Base-by-base conservation (phyloP, 1,284 basidiomycete species). In the Mycena sp. region DNA sequence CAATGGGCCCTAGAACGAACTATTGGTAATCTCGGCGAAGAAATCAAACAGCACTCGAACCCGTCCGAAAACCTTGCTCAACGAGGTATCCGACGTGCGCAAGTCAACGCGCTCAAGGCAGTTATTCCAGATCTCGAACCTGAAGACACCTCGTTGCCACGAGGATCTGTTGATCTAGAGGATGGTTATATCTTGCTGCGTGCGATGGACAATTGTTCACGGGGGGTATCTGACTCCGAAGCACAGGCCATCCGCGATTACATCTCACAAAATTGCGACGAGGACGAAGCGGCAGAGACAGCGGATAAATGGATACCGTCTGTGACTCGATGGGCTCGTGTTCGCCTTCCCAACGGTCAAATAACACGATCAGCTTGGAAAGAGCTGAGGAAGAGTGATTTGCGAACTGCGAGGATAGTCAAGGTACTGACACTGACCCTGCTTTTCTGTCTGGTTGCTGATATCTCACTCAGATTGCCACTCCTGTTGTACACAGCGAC, bases 331-430 rank as follows among this genome's bases (percentile, higher is more conserved):
- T 78, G 74, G 75, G 74, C 72, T 21, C 62, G 69, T 1, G 48
- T 77, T 14, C 56, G 41, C 4, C 70, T 78, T 28, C 73, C 74
- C 5, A 77, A 73, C 63, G 71, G 72, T 11, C 76, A 78, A 58
- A 70, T 70, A 40, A 72, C 70, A 10, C 68, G 73, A 2, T 73
- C 68, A 35, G 64, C 57, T 10, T 78, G 72, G 73, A 71, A 71
- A 54, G 76, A 79, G 59, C 59, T 11, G 6, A 6, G 43, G 38
- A 70, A 68, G 44, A 9, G 9, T 35, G 32, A 35, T 35, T 9
- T 14, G 14, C 32, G 32, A 14, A 14, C 32, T 9, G 32, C 32
- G 7, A 7, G 32, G 14, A 7, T 9, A 7, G 32, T 35, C 14
- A 35, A 35, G 32, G 32, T 35, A 35, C n/a, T 35, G 32, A 9